phyloP scores from a whole-genome alignment of 2,329 filamentous ascomycete species.

The Fonsecaea pugnacius region DNA sequence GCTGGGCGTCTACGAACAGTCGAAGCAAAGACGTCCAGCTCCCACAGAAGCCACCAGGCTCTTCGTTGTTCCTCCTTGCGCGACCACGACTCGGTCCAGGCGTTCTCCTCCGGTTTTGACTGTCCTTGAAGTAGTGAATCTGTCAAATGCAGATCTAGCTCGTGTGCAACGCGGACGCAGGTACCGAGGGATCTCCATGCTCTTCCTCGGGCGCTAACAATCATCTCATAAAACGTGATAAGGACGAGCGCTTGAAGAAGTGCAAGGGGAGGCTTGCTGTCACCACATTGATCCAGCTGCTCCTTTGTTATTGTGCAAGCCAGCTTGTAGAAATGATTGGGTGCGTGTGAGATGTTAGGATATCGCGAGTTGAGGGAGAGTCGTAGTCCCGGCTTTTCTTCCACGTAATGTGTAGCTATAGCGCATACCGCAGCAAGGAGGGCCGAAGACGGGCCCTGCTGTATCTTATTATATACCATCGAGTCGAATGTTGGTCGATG shows the following conservation, averaged over 20 bases:
- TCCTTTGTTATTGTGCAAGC: constrained; percentile 8
- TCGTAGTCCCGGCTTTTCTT: neutral
- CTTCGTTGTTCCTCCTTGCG: constrained; percentile 14
- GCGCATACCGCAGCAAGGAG: constrained; percentile 14
- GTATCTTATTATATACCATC: constrained; percentile 8
- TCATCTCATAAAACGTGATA: constrained; percentile 14
- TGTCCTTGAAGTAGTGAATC: constrained; percentile 11
- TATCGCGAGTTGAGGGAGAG: neutral
- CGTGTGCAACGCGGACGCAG: constrained; percentile 18
- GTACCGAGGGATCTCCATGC: constrained; percentile 12
- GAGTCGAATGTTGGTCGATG: constrained; percentile 10
- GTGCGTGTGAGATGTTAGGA: constrained; percentile 1
- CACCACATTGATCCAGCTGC: constrained; percentile 11
- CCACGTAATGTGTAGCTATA: constrained; percentile 9
- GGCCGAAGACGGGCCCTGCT: neutral
- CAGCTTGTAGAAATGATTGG: constrained; percentile 9
- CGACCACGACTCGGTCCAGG: neutral
- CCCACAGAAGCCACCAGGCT: constrained; percentile 16
- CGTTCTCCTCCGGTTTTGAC: constrained; percentile 1
- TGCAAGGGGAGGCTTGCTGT: constrained; percentile 8
- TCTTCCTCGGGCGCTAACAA: constrained; percentile 6
- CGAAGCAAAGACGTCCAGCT: constrained; percentile 17
- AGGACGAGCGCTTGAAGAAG: constrained; percentile 16
- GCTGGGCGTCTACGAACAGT: constrained; percentile 12
- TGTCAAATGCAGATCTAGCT: constrained; percentile 17